Conservation (phyloP, 495 filamentous ascomycete species). For the Patellaria atrata region DNA sequence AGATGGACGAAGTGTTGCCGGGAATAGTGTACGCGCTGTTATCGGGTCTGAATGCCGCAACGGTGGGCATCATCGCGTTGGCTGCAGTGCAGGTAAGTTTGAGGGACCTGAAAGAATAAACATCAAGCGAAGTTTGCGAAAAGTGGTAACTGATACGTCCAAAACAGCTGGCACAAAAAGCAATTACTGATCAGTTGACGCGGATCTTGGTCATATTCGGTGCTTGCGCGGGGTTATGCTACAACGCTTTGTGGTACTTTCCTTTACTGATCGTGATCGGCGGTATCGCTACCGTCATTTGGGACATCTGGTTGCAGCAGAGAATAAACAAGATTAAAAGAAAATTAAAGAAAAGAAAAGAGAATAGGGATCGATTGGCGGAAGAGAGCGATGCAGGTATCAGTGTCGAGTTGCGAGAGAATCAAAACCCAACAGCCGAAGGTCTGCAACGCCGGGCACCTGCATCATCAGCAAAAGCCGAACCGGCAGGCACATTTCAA, state of each 20-base stretch:
- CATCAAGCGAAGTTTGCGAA: too few relatives aligned
- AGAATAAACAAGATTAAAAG: constrained; percentile 17
- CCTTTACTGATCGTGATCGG: constrained; percentile 54
- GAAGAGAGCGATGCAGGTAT: constrained; percentile 7
- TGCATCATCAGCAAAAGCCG: constrained; percentile 3
- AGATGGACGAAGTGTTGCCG: constrained; percentile 46
- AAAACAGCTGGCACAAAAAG: constrained; percentile 46
- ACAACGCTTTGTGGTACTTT: constrained; percentile 75
- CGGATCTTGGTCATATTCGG: constrained; percentile 56
- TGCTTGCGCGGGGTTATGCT: constrained; percentile 54
- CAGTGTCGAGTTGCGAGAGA: constrained; percentile 7
- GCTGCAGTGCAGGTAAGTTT: constrained; percentile 46
- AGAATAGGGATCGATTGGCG: constrained; percentile 1
- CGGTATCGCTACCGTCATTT: constrained; percentile 38
- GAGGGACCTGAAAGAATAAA: not conserved
- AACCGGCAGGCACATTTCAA: too few relatives aligned
- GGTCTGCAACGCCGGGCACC: constrained; percentile 10
- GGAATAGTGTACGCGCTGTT: constrained; percentile 56
- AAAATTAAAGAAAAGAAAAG: constrained; percentile 5
- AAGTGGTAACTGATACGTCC: too few relatives aligned
- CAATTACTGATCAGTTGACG: constrained; percentile 59
- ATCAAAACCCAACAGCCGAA: not conserved
- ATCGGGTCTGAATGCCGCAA: constrained; percentile 64
- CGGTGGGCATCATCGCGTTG: constrained; percentile 66
- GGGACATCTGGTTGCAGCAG: constrained; percentile 45